Conservation (phyloP, 805 yeast species). For the Candida oleophila region DNA sequence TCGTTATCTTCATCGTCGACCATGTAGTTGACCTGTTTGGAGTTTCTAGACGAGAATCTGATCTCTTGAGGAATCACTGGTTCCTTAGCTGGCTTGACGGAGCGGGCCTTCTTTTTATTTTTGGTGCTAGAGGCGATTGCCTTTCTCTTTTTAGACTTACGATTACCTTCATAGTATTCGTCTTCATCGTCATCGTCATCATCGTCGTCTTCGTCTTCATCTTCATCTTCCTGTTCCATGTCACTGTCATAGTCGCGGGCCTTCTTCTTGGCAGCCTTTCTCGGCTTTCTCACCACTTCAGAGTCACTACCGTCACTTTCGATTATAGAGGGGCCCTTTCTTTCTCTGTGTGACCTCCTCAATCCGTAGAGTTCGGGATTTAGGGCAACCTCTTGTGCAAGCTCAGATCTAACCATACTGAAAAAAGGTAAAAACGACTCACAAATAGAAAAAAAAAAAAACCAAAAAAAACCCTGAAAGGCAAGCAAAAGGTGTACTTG, state of each 20-base stretch:
- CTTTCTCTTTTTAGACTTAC: slow-evolving; percentile 35
- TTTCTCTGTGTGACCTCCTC: slow-evolving; percentile 70
- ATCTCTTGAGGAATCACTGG: slow-evolving; percentile 43
- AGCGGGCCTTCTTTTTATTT: slow-evolving; percentile 14
- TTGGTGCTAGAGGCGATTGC: slow-evolving; percentile 14
- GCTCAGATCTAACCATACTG: slow-evolving; percentile 25
- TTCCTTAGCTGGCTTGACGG: slow-evolving; percentile 4
- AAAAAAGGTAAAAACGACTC: neutral
- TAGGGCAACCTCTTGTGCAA: slow-evolving; percentile 55
- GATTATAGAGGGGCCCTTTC: slow-evolving; percentile 34
- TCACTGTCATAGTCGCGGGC: slow-evolving; percentile 3
- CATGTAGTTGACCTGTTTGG: slow-evolving; percentile 68
- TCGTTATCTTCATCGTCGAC: slow-evolving; percentile 68
- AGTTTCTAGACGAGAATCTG: slow-evolving; percentile 76
- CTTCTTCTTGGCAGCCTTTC: slow-evolving; percentile 19
- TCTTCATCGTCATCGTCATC: slow-evolving; percentile 14
- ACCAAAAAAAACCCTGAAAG: neutral
- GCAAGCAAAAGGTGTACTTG: neutral
- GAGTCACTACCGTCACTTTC: slow-evolving; percentile 39
- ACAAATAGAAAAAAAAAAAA: neutral
- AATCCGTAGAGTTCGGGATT: slow-evolving; percentile 85
- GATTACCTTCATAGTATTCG: slow-evolving; percentile 18
- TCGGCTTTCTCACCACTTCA: slow-evolving; percentile 22
- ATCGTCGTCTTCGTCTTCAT: slow-evolving; percentile 14
- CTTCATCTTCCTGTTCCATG: slow-evolving; percentile 9